Evolutionary conservation across 2,329 filamentous ascomycete genomes (phyloP).

Genomic region (Dryadomyces quercivorus): DNA sequence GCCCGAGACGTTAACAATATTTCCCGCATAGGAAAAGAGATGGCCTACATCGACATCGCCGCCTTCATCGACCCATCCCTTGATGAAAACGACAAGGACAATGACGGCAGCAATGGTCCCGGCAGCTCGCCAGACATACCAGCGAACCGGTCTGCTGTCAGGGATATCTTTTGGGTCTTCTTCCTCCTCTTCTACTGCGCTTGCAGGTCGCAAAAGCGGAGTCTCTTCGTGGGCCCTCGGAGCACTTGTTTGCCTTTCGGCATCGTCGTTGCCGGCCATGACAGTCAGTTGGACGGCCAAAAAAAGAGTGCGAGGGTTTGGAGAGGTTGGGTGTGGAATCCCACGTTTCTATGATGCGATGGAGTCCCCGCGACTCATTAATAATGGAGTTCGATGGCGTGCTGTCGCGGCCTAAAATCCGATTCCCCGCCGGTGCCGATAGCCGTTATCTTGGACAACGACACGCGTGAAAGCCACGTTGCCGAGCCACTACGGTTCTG

Average conservation of each 20-base stretch:
- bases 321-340: no score
- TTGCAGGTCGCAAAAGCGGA: conserved; percentile 4
- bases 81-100: conserved; percentile 27
- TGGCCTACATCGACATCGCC: conserved; percentile 24
- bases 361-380: no score
- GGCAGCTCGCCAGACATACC: conserved; percentile 21
- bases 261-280: background rate
- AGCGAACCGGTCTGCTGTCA: background rate
- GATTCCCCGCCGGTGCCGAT: no score
- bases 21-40: background rate
- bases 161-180: background rate
- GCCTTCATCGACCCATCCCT: conserved; percentile 31
- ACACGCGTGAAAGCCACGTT: no score
- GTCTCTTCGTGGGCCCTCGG: conserved; percentile 7
- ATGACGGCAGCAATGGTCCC: conserved; percentile 20
- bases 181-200: background rate
- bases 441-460: no score
- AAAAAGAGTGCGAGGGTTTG: no score
- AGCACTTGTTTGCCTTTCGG: background rate
- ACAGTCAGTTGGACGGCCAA: no score
- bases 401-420: no score
- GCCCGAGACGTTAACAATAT: background rate
- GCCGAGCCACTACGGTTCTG: no score
- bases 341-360: no score
- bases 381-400: no score